Conservation (phyloP, 345 rosid genomes). For the Melaleuca alternifolia region DNA sequence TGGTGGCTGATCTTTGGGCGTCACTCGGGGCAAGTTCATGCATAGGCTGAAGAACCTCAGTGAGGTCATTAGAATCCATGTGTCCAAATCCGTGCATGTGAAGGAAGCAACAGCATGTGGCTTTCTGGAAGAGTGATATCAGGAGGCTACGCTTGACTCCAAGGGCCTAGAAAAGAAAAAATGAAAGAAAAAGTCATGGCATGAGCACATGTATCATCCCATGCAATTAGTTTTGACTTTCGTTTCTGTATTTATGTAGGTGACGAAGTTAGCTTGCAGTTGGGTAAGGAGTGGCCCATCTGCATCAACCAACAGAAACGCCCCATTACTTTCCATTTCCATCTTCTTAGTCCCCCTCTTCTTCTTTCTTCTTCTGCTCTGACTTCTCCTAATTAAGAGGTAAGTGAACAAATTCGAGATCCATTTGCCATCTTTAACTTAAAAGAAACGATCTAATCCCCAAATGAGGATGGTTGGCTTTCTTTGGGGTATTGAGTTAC, state of each 20-base stretch:
- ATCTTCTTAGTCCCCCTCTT: neutral
- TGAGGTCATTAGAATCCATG: neutral
- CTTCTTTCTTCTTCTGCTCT: neutral
- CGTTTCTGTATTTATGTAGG: neutral
- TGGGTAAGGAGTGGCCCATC: conserved; percentile 24
- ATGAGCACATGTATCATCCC: neutral
- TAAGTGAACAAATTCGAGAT: neutral
- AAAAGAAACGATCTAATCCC: neutral
- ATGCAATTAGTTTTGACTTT: conserved; percentile 13
- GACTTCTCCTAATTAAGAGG: neutral
- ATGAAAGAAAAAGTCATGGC: neutral
- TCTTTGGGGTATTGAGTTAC: neutral
- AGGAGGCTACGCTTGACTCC: neutral
- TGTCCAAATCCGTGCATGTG: neutral
- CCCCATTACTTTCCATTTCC: neutral
- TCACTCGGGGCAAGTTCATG: neutral
- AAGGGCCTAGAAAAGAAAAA: neutral
- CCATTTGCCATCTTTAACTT: neutral
- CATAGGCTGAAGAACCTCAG: neutral
- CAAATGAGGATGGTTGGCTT: neutral
- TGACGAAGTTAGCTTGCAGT: conserved; percentile 20
- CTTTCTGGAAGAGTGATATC: neutral
- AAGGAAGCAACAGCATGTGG: neutral
- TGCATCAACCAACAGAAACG: conserved; percentile 2
- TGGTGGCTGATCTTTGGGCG: neutral